phyloP scores from a whole-genome alignment of 2,329 filamentous ascomycete genomes.

The Nemania abortiva region DNA sequence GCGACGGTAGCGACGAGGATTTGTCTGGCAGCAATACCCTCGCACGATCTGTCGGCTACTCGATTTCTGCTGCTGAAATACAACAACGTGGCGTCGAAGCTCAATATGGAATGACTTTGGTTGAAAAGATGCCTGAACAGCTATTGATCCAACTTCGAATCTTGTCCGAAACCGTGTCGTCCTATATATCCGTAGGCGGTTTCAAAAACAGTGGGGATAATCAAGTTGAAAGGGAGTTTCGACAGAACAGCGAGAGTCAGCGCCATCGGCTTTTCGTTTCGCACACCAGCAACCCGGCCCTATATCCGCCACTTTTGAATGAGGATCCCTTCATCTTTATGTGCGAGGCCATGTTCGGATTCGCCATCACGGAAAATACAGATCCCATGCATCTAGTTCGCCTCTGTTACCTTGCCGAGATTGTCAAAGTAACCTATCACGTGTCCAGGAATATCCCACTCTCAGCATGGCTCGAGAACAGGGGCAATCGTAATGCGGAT shows the following conservation, averaged over 20 bases:
- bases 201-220: conserved; percentile 71
- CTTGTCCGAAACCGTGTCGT: conserved; percentile 86
- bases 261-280: conserved; percentile 80
- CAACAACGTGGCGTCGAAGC: conserved; percentile 87
- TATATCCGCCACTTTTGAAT: conserved; percentile 70
- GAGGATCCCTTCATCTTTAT: conserved; percentile 85
- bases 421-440: conserved; percentile 81
- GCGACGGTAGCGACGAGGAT: conserved; percentile 57
- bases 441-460: conserved; percentile 67
- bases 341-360: conserved; percentile 78
- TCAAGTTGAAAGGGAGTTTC: conserved; percentile 74
- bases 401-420: conserved; percentile 90
- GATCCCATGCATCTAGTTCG: conserved; percentile 84
- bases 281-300: conserved; percentile 60
- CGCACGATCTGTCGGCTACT: conserved; percentile 78
- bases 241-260: conserved; percentile 76
- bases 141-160: conserved; percentile 88
- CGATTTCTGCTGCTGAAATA: conserved; percentile 90
- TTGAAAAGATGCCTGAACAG: conserved; percentile 88
- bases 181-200: conserved; percentile 83
- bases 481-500: conserved; percentile 58
- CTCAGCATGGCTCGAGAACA: conserved; percentile 61
- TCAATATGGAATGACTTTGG: conserved; percentile 77
- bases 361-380: conserved; percentile 74
- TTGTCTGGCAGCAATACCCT: conserved; percentile 70